phyloP scores from a whole-genome alignment of 495 filamentous ascomycete species.

The Neurospora tetraspora region DNA sequence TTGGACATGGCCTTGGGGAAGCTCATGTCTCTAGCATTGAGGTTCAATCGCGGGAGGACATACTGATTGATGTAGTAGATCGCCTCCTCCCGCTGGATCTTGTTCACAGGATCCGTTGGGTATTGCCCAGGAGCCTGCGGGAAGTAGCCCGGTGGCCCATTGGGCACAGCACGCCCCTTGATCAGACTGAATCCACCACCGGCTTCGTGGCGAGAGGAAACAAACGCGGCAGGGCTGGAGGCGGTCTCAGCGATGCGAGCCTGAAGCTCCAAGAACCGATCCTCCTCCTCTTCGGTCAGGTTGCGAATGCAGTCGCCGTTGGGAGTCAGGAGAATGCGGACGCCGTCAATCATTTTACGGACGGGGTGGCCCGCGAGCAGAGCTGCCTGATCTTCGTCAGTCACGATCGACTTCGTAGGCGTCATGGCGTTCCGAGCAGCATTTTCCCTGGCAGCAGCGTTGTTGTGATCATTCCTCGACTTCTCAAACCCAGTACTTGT shows the following conservation, averaged over 20 bases:
- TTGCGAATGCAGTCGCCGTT: slow-evolving; percentile 70
- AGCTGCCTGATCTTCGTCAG: slow-evolving; percentile 38
- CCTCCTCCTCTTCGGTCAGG: slow-evolving; percentile 64
- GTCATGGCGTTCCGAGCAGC: slow-evolving; percentile 13
- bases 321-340: slow-evolving; percentile 61
- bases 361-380: slow-evolving; percentile 40
- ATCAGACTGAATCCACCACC: slow-evolving; percentile 41
- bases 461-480: slow-evolving; percentile 10
- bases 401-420: slow-evolving; percentile 37
- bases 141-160: slow-evolving; percentile 44
- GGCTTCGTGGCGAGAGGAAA: slow-evolving; percentile 34
- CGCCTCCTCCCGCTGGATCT: slow-evolving; percentile 51
- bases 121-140: slow-evolving; percentile 31
- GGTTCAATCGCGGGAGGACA: slow-evolving; percentile 43
- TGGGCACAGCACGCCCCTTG: slow-evolving; percentile 46
- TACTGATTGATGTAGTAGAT: slow-evolving; percentile 60
- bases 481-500: slow-evolving; percentile 10
- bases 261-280: slow-evolving; percentile 67
- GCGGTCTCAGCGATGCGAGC: slow-evolving; percentile 39
- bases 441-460: slow-evolving; percentile 1
- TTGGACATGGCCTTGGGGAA: slow-evolving; percentile 19
- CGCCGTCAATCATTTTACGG: slow-evolving; percentile 38
- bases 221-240: slow-evolving; percentile 36
- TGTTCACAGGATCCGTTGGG: slow-evolving; percentile 40
- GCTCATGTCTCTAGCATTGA: slow-evolving; percentile 30